phyloP scores from a whole-genome alignment of 331 rosid species.

The Stylosanthes scabra region DNA sequence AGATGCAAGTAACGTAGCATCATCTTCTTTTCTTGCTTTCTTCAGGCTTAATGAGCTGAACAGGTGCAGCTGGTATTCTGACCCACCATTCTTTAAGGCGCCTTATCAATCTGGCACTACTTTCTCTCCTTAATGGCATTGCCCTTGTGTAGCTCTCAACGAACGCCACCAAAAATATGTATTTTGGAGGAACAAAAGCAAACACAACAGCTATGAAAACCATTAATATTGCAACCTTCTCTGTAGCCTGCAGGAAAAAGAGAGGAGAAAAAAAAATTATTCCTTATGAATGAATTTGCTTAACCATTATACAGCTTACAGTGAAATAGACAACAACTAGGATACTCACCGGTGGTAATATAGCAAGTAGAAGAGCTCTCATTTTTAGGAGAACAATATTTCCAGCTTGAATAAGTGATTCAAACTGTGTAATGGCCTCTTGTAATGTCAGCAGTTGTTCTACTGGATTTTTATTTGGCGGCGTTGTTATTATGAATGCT shows the following conservation, averaged over 20 bases:
- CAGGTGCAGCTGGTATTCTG: conserved; percentile 95
- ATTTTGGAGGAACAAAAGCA: conserved; percentile 71
- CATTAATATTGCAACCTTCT: conserved; percentile 66
- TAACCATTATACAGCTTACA: conserved; percentile 1
- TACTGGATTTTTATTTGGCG: conserved; percentile 80
- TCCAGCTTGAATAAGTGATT: conserved; percentile 76
- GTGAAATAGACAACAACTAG: conserved; percentile 11
- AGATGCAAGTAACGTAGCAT: conserved; percentile 2
- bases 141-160: conserved; percentile 79
- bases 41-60: conserved; percentile 67
- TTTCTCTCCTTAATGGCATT: conserved; percentile 84
- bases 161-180: conserved; percentile 57
- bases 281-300: conserved; percentile 2
- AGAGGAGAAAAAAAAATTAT: conserved; percentile 14
- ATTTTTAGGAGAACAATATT: conserved; percentile 85
- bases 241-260: conserved; percentile 71
- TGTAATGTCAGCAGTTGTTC: conserved; percentile 90
- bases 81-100: conserved; percentile 96
- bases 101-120: conserved; percentile 65
- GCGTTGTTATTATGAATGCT: conserved; percentile 71
- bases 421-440: conserved; percentile 82
- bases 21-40: conserved; percentile 74
- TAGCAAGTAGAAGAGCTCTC: conserved; percentile 88
- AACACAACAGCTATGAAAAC: conserved; percentile 62
- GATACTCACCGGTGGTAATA: conserved; percentile 78